These are phyloP conservation scores for Corynascus novoguineensis DNA, from an alignment of 495 filamentous ascomycete species.

Conservation along the genomic window DNA sequence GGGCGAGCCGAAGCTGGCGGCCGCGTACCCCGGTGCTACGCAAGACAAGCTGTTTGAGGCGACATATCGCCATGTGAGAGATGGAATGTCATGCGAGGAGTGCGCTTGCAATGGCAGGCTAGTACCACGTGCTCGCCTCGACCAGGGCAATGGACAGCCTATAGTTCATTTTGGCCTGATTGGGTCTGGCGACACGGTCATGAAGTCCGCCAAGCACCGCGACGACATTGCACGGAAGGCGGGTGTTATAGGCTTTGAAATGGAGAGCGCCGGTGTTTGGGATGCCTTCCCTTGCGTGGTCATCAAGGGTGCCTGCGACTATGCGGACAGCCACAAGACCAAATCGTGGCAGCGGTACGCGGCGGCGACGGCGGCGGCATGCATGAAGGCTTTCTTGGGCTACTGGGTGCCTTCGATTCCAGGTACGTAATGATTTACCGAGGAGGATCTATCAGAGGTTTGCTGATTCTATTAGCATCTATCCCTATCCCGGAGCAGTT, in stretches of 20 bases:
- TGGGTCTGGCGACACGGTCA: conserved; percentile 27
- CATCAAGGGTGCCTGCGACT: conserved; percentile 39
- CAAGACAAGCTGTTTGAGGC: conserved; percentile 31
- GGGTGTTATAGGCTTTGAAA: conserved; percentile 37
- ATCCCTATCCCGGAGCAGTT: background rate
- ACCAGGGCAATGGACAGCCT: background rate
- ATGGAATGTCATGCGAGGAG: background rate
- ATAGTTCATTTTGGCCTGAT: conserved; percentile 17
- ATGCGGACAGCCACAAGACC: conserved; percentile 42
- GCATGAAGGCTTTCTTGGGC: conserved; percentile 19
- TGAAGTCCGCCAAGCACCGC: conserved; percentile 27
- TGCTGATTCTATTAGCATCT: background rate
- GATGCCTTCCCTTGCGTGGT: conserved; percentile 33
- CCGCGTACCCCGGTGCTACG: conserved; percentile 20
- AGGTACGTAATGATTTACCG: background rate
- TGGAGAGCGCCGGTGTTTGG: conserved; percentile 41
- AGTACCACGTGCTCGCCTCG: background rate
- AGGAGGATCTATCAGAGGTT: background rate
- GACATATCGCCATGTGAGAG: conserved; percentile 16
- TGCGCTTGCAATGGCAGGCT: background rate
- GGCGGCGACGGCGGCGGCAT: conserved; percentile 33
- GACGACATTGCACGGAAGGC: conserved; percentile 15
- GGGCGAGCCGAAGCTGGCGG: background rate
- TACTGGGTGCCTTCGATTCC: conserved; percentile 4
- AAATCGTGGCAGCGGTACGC: conserved; percentile 39